These are phyloP conservation scores for Immersiporthe knoxdaviesiana DNA, from an alignment of 2,329 filamentous ascomycete species.

Conservation along the genomic window DNA sequence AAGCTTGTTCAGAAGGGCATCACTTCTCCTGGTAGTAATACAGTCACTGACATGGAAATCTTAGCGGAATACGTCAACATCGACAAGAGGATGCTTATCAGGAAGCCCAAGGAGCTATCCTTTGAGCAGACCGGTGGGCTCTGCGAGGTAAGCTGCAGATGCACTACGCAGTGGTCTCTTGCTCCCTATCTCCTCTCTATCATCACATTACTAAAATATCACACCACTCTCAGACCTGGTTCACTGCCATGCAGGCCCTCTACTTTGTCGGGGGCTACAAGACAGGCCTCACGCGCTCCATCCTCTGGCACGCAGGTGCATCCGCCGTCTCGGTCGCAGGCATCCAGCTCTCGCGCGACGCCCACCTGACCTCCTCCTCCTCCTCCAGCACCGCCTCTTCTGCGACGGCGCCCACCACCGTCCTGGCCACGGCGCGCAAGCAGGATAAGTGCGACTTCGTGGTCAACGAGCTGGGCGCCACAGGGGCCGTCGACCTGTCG, in stretches of 20 bases:
- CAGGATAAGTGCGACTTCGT: constrained; percentile 7
- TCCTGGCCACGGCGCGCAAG: constrained; percentile 6
- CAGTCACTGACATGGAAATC: neutral
- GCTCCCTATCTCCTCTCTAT: too few relatives aligned
- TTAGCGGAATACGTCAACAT: constrained; percentile 7
- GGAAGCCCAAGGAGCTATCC: constrained; percentile 6
- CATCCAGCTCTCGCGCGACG: constrained; percentile 8
- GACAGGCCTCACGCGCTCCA: neutral
- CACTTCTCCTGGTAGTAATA: neutral
- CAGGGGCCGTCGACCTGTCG: constrained; percentile 3
- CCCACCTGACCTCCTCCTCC: neutral
- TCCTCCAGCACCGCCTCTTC: neutral
- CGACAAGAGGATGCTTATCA: constrained; percentile 8
- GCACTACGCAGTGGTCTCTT: too few relatives aligned
- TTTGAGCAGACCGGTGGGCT: neutral
- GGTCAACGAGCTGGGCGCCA: neutral
- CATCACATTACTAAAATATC: neutral
- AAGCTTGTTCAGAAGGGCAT: neutral
- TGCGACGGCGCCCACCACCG: neutral
- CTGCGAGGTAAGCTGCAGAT: neutral
- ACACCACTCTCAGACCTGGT: neutral
- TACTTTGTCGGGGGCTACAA: neutral
- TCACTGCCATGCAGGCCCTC: constrained; percentile 8
- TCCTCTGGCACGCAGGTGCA: constrained; percentile 14
- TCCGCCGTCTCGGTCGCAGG: constrained; percentile 8